Evolutionary conservation across 257 asterid genomes (phyloP).

Genomic region (Parsonsia alboflavescens): DNA sequence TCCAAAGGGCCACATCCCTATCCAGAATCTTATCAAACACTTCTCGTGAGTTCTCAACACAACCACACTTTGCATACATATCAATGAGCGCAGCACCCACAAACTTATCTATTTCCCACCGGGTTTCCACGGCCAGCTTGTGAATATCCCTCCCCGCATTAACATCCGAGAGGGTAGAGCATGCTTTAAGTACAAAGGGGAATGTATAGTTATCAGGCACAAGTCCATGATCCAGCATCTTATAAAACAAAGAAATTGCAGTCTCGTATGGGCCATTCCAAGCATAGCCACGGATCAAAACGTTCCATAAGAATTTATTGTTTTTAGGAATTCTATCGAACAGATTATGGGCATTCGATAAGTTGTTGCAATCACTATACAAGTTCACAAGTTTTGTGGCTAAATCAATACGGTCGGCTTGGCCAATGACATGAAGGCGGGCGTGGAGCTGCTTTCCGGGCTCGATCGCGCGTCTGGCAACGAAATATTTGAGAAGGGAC

Average conservation of each 20-base stretch:
- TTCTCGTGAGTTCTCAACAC: conserved; percentile 29
- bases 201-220: conserved; percentile 54
- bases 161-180: conserved; percentile 41
- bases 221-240: conserved; percentile 40
- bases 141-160: conserved; percentile 45
- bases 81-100: conserved; percentile 60
- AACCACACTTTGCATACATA: conserved; percentile 63
- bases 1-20: conserved; percentile 66
- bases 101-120: conserved; percentile 50
- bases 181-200: conserved; percentile 57
- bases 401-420: conserved; percentile 25
- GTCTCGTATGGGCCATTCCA: conserved; percentile 53
- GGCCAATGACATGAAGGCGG: conserved; percentile 34
- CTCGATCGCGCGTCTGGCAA: conserved; percentile 32
- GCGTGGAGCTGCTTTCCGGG: conserved; percentile 63
- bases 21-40: conserved; percentile 42
- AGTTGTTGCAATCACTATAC: conserved; percentile 34
- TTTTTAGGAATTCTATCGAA: conserved; percentile 52
- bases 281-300: conserved; percentile 59
- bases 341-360: conserved; percentile 40
- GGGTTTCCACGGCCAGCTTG: conserved; percentile 31
- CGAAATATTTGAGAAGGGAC: conserved; percentile 41
- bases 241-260: conserved; percentile 39
- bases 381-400: conserved; percentile 54
- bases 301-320: conserved; percentile 58